Conservation (phyloP, 441 rosid genomes). For the Croton laevigatus region DNA sequence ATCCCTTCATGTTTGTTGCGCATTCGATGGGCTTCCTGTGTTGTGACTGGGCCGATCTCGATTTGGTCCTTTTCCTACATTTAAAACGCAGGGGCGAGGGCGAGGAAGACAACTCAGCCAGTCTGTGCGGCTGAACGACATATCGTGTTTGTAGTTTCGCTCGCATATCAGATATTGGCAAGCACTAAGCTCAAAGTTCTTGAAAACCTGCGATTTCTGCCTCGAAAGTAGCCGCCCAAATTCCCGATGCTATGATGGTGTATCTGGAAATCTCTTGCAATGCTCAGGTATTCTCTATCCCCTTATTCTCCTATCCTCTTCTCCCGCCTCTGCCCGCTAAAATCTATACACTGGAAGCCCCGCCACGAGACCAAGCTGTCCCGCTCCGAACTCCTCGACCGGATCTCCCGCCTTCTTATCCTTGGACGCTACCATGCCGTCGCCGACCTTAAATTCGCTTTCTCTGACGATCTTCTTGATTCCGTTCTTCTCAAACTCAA, state of each 20-base stretch:
- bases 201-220: not conserved
- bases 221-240: not conserved
- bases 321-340: constrained; percentile 23
- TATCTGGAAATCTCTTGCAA: constrained; percentile 2
- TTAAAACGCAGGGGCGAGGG: no score
- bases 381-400: constrained; percentile 55
- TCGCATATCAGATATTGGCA: no score
- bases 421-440: constrained; percentile 67
- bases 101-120: no score
- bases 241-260: not conserved
- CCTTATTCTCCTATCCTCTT: constrained; percentile 24
- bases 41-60: no score
- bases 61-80: no score
- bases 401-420: constrained; percentile 65
- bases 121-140: no score
- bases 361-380: constrained; percentile 52
- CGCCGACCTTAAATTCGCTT: constrained; percentile 44
- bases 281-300: constrained; percentile 30
- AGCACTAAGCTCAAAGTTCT: no score
- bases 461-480: constrained; percentile 67
- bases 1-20: no score
- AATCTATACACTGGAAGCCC: constrained; percentile 52
- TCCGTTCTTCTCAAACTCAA: constrained; percentile 56
- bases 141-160: no score
- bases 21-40: no score